A percentile compares a stretch with the other conserved stretches of the same genome.
Conservation (phyloP, 441 rosid genomes). For the Syzygium malaccense region DNA sequence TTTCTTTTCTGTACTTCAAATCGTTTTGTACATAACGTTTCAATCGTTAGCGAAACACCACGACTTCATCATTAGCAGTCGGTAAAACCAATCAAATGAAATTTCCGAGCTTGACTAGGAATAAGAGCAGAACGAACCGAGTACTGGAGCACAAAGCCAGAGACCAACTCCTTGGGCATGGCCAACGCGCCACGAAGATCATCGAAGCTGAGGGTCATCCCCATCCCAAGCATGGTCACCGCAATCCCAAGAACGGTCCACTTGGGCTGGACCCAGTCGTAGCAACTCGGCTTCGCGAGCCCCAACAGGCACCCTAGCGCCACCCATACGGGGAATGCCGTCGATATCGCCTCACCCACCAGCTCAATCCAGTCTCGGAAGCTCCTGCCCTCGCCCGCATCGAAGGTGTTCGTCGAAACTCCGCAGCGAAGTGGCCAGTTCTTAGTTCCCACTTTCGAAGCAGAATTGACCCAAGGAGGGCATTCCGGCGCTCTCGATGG, state of each 20-base stretch:
- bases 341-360: slow-evolving; percentile 55
- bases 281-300: slow-evolving; percentile 48
- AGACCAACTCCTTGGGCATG: slow-evolving; percentile 73
- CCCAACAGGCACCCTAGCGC: slow-evolving; percentile 70
- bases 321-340: slow-evolving; percentile 85
- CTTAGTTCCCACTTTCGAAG: background rate
- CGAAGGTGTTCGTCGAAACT: slow-evolving; percentile 40
- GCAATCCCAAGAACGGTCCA: slow-evolving; percentile 56
- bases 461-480: background rate
- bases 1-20: background rate
- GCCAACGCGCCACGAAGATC: slow-evolving; percentile 74
- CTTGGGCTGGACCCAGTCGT: slow-evolving; percentile 71
- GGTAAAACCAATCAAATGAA: background rate
- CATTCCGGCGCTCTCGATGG: background rate
- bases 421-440: slow-evolving; percentile 27
- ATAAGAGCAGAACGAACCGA: slow-evolving; percentile 37
- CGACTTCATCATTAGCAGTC: background rate
- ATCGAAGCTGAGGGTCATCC: slow-evolving; percentile 79
- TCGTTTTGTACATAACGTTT: background rate
- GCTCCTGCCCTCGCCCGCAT: slow-evolving; percentile 15
- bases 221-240: slow-evolving; percentile 89
- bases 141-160: slow-evolving; percentile 75
- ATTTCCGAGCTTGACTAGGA: background rate
- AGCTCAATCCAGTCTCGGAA: slow-evolving; percentile 58
- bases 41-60: background rate